Conservation (phyloP, 2,329 filamentous ascomycete genomes). For the Penicillium sp. region DNA sequence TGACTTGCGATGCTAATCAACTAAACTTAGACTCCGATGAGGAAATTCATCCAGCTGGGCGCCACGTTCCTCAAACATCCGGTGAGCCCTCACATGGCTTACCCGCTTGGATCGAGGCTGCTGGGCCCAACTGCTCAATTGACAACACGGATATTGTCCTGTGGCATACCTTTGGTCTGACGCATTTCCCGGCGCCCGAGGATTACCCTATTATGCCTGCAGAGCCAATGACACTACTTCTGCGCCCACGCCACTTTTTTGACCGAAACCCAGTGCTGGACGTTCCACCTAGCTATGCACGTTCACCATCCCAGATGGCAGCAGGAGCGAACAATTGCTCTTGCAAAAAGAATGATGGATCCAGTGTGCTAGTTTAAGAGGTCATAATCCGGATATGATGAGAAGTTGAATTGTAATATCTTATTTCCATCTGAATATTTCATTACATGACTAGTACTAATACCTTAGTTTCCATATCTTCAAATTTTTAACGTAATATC, state of each 20-base stretch:
- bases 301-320: conserved; percentile 68
- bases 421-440: neutral
- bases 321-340: conserved; percentile 40
- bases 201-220: conserved; percentile 92
- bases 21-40: conserved; percentile 69
- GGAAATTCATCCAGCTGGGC: conserved; percentile 80
- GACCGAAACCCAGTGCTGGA: conserved; percentile 74
- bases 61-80: conserved; percentile 83
- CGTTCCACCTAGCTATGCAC: conserved; percentile 72
- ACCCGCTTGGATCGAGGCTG: conserved; percentile 68
- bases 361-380: conserved; percentile 37
- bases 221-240: conserved; percentile 77
- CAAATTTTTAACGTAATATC: neutral
- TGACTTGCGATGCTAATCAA: conserved; percentile 1
- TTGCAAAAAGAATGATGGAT: conserved; percentile 39
- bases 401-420: neutral
- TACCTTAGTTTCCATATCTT: neutral
- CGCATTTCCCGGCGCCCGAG: conserved; percentile 84
- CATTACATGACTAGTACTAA: neutral
- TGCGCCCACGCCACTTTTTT: conserved; percentile 83
- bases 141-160: conserved; percentile 84
- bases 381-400: neutral
- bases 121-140: conserved; percentile 65
- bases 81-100: conserved; percentile 74
- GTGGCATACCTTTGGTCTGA: conserved; percentile 92